phyloP scores from a whole-genome alignment of 2,329 filamentous ascomycete genomes.

The Trichoderma koningii region DNA sequence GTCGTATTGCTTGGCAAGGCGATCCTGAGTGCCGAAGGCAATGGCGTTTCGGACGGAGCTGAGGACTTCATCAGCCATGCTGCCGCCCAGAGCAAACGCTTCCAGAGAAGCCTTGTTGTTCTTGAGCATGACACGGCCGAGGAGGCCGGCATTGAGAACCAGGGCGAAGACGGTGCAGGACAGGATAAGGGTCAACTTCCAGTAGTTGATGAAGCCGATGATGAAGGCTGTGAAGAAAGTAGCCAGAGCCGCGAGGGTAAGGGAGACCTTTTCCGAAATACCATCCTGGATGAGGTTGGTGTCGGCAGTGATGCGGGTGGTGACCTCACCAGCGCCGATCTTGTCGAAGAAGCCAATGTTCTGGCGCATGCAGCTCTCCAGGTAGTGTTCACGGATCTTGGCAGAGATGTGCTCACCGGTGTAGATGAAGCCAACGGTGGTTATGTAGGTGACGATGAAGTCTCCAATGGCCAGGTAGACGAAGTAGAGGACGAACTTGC shows the following conservation, averaged over 20 bases:
- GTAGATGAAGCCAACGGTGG: conserved; percentile 88
- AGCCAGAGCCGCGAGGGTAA: conserved; percentile 74
- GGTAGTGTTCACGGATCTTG: conserved; percentile 80
- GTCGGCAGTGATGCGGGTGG: conserved; percentile 90
- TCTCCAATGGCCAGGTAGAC: conserved; percentile 81
- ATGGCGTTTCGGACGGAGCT: conserved; percentile 90
- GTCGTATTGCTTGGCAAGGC: conserved; percentile 84
- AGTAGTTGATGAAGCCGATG: conserved; percentile 88
- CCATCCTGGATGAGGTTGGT: conserved; percentile 93
- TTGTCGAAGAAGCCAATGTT: conserved; percentile 95
- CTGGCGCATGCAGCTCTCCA: conserved; percentile 80
- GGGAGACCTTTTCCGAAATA: conserved; percentile 83
- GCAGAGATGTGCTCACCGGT: conserved; percentile 76
- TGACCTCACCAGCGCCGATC: conserved; percentile 88
- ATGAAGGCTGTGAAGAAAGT: conserved; percentile 88
- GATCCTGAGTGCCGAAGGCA: conserved; percentile 91
- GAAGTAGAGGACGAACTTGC: conserved; percentile 74
- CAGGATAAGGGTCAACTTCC: conserved; percentile 90
- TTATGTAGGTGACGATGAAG: conserved; percentile 75
- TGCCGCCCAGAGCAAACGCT: conserved; percentile 81
- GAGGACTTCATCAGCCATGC: conserved; percentile 89
- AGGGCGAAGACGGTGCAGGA: conserved; percentile 80
- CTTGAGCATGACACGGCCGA: conserved; percentile 74
- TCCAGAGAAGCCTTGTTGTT: conserved; percentile 77
- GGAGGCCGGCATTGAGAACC: conserved; percentile 72